Evolutionary conservation across 2,329 filamentous ascomycete species (phyloP), one percentile per base, ranked within the genome.

Genomic region (Cytospora mali): DNA sequence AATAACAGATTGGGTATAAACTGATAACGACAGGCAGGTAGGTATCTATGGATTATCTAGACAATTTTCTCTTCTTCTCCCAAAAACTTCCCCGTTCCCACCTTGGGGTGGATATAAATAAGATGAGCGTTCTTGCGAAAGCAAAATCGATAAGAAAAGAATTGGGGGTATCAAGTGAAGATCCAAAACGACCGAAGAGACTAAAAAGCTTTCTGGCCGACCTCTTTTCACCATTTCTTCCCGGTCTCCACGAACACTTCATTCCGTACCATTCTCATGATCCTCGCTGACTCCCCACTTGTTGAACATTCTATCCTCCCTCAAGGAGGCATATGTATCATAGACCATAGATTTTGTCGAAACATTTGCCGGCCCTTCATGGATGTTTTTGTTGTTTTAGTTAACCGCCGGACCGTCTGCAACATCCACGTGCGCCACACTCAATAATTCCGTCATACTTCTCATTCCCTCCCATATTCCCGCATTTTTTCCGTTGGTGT

Each of bases 101-200:
- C 57, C 57, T 54, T 60, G 57, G 50, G 57, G 57, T 60, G 57
- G 57, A n/a, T 48, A 54, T 54, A 39, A 54, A 48, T 4, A 39
- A 0, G 6, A 46, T 23, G 42, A 23, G 14, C n/a, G n/a, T 54
- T 51, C 53, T 60, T 53, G 53, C 31, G 57, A 39, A 28, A 54
- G 42, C n/a, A 51, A 29, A 51, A 16, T n/a, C 25, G 39, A 54
- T 48, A 55, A 55, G 25, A 46, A 55, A 55, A 9, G 23, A 53
- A 59, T 11, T 59, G n/a, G 57, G 57, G 57, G 57, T 59, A 59
- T 59, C 57, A 59, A 59, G 25, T 46, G 27, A 59, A 48, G 35
- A 59, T 59, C 35, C 49, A 53, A 59, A 60, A 60, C 23, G n/a
- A 16, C 21, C 13, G 18, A 27, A 31, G 33, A 25, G 31, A 31